Percentiles rank a stretch among this genome's conserved stretches.
Evolutionary conservation across 2,329 filamentous ascomycete genomes (phyloP).

Genomic region (Botryotinia convoluta): DNA sequence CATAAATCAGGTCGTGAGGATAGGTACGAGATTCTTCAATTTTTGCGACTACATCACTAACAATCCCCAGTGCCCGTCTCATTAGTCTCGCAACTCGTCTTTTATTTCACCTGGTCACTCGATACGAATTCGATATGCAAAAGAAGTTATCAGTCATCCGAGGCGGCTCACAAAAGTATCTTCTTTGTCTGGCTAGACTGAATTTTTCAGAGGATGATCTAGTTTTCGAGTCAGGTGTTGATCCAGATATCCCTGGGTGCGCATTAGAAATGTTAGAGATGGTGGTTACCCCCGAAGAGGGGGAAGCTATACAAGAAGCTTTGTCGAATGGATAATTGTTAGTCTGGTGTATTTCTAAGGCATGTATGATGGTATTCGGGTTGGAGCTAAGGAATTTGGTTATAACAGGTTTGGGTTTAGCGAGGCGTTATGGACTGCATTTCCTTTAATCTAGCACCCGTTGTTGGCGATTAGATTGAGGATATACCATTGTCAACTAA

Average conservation of each 20-base stretch:
- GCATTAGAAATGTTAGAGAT: constrained; percentile 81
- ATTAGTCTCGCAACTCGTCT: constrained; percentile 61
- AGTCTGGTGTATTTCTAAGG: neutral
- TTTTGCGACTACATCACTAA: constrained; percentile 14
- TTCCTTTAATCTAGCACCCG: neutral
- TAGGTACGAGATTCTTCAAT: constrained; percentile 37
- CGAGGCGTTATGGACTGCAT: neutral
- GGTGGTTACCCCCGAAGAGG: constrained; percentile 76
- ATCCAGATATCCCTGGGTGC: constrained; percentile 73
- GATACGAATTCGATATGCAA: constrained; percentile 67
- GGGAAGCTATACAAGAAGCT: constrained; percentile 49
- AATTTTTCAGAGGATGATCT: constrained; percentile 78
- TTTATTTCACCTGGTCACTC: constrained; percentile 56
- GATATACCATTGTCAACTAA: neutral
- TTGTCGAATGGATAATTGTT: constrained; percentile 25
- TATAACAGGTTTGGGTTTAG: neutral
- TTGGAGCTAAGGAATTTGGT: neutral
- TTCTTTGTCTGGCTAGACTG: constrained; percentile 77
- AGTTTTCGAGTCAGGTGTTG: constrained; percentile 73
- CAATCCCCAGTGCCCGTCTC: constrained; percentile 41
- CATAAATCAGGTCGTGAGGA: constrained; percentile 41
- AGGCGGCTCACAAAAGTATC: constrained; percentile 76
- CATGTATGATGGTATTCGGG: neutral
- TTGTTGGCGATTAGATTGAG: neutral
- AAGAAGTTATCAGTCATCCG: constrained; percentile 67